These are phyloP conservation scores for Neopestalotiopsis sp. DNA, from an alignment of 2,329 filamentous ascomycete genomes.

Conservation along the genomic window DNA sequence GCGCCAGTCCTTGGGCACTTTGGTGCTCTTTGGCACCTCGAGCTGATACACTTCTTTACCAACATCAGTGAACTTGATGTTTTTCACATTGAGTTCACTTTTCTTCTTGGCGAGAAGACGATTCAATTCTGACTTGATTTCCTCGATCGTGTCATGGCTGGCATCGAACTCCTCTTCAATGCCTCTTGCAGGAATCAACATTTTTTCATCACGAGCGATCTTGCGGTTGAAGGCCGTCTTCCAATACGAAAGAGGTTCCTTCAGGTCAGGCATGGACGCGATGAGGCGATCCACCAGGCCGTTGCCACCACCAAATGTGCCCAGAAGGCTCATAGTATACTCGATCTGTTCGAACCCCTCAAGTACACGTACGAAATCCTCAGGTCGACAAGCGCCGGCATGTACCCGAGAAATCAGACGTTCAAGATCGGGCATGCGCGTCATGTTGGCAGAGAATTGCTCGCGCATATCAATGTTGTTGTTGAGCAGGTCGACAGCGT, in stretches of 20 bases:
- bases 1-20: slow-evolving; percentile 87
- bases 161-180: slow-evolving; percentile 92
- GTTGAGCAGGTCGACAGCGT: slow-evolving; percentile 93
- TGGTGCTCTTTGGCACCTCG: slow-evolving; percentile 83
- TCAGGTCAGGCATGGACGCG: slow-evolving; percentile 82
- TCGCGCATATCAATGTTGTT: slow-evolving; percentile 81
- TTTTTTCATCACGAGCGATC: slow-evolving; percentile 78
- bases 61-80: slow-evolving; percentile 78
- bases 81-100: slow-evolving; percentile 74
- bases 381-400: slow-evolving; percentile 84
- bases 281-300: slow-evolving; percentile 86
- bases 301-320: slow-evolving; percentile 74
- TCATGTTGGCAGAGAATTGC: slow-evolving; percentile 85
- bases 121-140: slow-evolving; percentile 75
- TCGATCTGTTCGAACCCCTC: slow-evolving; percentile 98
- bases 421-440: slow-evolving; percentile 92
- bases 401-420: slow-evolving; percentile 93
- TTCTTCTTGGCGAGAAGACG: slow-evolving; percentile 74
- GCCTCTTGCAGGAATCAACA: slow-evolving; percentile 83
- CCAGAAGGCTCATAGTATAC: slow-evolving; percentile 84
- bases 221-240: slow-evolving; percentile 87
- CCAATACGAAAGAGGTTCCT: slow-evolving; percentile 79
- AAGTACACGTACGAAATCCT: slow-evolving; percentile 91
- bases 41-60: slow-evolving; percentile 98
- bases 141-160: slow-evolving; percentile 77